Base-by-base conservation (phyloP, 1,284 basidiomycete genomes). In the Leccinum griseonigrum region DNA sequence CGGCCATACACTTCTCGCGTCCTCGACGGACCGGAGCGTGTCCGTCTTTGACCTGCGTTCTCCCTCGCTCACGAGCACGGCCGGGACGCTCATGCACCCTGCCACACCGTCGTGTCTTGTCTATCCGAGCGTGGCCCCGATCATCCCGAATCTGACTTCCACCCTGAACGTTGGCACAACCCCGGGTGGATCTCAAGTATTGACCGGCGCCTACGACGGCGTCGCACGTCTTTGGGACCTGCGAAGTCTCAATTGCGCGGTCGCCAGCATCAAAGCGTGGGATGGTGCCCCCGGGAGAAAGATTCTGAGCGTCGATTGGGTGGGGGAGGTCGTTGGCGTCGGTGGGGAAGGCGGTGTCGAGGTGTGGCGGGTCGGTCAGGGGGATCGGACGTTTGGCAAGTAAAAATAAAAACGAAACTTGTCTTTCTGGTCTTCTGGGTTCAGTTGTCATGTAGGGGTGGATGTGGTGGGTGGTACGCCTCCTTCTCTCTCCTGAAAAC, bases 221-320 rank as follows among this genome's bases (percentile, higher is more conserved):
- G 78, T 87, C 1, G 87, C 91, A 2, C 83, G 94, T 29, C 78
- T 97, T 18, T 97, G 94, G 94, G 95, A 98, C 74, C 76, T 94
- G 31, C 81, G 94, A 1, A 91, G 88, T 67, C 77, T 80, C 16
- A 85, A 85, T 67, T 75, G 79, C 10, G 83, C 88, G 1, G 78
- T 92, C 73, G 80, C 88, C 67, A 84, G 81, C 63, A 93, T 96
- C 74, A 82, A 80, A 54, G 82, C 79, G 2, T 86, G 84, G 84
- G 82, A 84, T 3, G 81, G 78, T 14, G 63, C 26, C 0, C 3
- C 68, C 6, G 43, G 18, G 4, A 77, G 79, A 73, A 94, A 94
- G 73, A 81, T 92, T 0, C 73, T 95, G 60, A 82, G 83, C 51
- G 78, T 94, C 8, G 92, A 94, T 71, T 96, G 93, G 94, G 83